Evolutionary conservation across 2,329 filamentous ascomycete genomes (phyloP).

Genomic region (Anthostomella pinea): DNA sequence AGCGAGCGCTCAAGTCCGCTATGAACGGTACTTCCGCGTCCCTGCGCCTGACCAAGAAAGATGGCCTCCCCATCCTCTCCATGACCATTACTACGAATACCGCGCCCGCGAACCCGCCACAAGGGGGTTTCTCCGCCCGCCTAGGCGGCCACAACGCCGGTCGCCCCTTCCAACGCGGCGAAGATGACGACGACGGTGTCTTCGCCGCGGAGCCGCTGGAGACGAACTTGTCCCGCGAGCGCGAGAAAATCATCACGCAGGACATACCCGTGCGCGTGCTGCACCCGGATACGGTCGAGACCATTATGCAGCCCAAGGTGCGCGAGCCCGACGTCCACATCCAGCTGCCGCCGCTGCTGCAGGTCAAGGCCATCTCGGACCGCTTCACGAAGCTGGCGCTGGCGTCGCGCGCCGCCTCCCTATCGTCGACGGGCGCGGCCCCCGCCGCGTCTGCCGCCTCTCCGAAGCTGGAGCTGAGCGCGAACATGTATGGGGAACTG

Average conservation of each 20-base stretch:
- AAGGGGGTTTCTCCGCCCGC: no score
- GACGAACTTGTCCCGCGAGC: constrained; percentile 61
- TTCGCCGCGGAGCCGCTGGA: constrained; percentile 52
- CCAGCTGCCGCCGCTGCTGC: constrained; percentile 78
- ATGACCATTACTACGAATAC: constrained; percentile 85
- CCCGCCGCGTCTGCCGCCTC: constrained; percentile 29
- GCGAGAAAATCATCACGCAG: constrained; percentile 90
- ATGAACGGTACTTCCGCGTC: constrained; percentile 76
- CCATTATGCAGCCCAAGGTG: constrained; percentile 88
- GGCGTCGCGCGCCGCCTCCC: constrained; percentile 25
- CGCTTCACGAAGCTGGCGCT: constrained; percentile 85
- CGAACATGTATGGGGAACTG: constrained; percentile 91
- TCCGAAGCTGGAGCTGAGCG: constrained; percentile 78
- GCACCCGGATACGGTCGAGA: constrained; percentile 77
- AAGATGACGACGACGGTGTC: constrained; percentile 44
- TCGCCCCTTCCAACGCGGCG: constrained; percentile 32
- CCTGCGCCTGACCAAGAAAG: constrained; percentile 89
- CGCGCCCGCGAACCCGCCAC: constrained; percentile 46
- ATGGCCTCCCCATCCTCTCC: constrained; percentile 79
- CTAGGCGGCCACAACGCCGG: constrained; percentile 27
- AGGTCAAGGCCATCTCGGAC: constrained; percentile 91
- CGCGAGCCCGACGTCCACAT: constrained; percentile 94
- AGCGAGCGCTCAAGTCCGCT: constrained; percentile 88
- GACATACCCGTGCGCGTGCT: constrained; percentile 94
- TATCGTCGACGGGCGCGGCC: constrained; percentile 22